Evolutionary conservation across 768 basidiomycete species (phyloP), one percentile per base, ranked within the genome.

Genomic region (Phylloporus sp.): DNA sequence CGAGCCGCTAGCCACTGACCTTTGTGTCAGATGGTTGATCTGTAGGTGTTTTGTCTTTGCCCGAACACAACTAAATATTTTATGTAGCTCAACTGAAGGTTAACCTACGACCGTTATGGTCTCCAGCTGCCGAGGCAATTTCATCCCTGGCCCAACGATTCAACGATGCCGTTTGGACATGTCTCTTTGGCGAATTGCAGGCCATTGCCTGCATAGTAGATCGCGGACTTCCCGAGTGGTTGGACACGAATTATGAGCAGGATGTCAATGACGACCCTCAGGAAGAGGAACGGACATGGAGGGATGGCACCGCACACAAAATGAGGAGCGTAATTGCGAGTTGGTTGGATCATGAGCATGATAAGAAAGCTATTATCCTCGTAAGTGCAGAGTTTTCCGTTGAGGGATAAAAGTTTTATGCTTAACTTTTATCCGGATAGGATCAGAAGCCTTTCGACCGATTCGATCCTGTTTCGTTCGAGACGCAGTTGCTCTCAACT

Each of bases 51-150:
- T 47, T 11, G 5, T 15, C 36, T 32, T 31, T 22, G 24, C 16
- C 31, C 12, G 39, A 32, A 32, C 32, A 23, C 18, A 43, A 29
- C 20, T 42, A n/a, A 42, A 43, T n/a, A 2, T 31, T 44, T 2
- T 12, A 18, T 49, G 23, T 60, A 87, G 91, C 88, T 6, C 95
- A 97, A 65, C 75, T 97, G 47, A 97, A 98, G 72, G 88, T 97
- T 54, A 95, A 94, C 65, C 72, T 98, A 40, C 80, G 91, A 26
- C 97, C 97, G 0, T 64, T 97, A 15, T 99, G 95, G 88, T 80
- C 83, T 4, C 87, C 94, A 16, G 82, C 93, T 5, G 78, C 84
- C 12, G 78, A 79, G 11, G 85, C 88, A 1, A 68, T 97, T 6
- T 75, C 80, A 0, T 63, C 68, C 2, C 54, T 82, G 13, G 75